These are phyloP conservation scores for Entomortierella beljakovae DNA, from an alignment of 192 early-diverging fungal species.

Conservation along the genomic window DNA sequence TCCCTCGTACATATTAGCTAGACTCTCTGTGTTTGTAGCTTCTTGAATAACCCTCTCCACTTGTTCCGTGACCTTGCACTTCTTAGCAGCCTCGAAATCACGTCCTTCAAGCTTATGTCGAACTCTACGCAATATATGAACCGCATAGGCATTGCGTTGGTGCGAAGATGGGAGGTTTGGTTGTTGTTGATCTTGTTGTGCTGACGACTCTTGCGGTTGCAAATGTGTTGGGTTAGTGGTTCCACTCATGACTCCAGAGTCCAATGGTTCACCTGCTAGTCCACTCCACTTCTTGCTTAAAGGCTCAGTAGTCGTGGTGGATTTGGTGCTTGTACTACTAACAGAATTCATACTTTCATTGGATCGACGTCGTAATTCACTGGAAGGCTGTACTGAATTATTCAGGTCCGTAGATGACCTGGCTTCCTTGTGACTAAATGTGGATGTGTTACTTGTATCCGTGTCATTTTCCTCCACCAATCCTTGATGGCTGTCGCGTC, in stretches of 20 bases:
- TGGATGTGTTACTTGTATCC: slow-evolving; percentile 18
- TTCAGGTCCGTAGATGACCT: slow-evolving; percentile 3
- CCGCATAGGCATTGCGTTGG: slow-evolving; percentile 69
- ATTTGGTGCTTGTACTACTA: slow-evolving; percentile 23
- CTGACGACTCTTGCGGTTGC: slow-evolving; percentile 10
- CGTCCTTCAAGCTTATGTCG: slow-evolving; percentile 74
- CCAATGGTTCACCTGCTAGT: slow-evolving; percentile 10
- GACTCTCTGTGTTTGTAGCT: slow-evolving; percentile 73
- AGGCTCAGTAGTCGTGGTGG: slow-evolving; percentile 16
- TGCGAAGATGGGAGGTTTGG: slow-evolving; percentile 21
- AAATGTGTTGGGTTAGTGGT: neutral
- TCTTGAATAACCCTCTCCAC: slow-evolving; percentile 74
- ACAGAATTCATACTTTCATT: slow-evolving; percentile 23
- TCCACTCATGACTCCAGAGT: slow-evolving; percentile 8
- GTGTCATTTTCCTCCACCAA: slow-evolving; percentile 10
- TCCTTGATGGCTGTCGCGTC: slow-evolving; percentile 1
- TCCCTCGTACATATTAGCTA: slow-evolving; percentile 88
- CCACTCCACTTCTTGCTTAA: slow-evolving; percentile 4
- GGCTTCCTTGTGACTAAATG: slow-evolving; percentile 7
- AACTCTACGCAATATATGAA: slow-evolving; percentile 71
- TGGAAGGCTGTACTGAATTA: slow-evolving; percentile 7
- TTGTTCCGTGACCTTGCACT: slow-evolving; percentile 72
- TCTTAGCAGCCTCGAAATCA: slow-evolving; percentile 62
- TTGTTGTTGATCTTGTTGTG: slow-evolving; percentile 22
- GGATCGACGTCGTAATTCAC: slow-evolving; percentile 5